Evolutionary conservation across 108 stramenopile species (phyloP).

Genomic region (Fistulifera pelliculosa): DNA sequence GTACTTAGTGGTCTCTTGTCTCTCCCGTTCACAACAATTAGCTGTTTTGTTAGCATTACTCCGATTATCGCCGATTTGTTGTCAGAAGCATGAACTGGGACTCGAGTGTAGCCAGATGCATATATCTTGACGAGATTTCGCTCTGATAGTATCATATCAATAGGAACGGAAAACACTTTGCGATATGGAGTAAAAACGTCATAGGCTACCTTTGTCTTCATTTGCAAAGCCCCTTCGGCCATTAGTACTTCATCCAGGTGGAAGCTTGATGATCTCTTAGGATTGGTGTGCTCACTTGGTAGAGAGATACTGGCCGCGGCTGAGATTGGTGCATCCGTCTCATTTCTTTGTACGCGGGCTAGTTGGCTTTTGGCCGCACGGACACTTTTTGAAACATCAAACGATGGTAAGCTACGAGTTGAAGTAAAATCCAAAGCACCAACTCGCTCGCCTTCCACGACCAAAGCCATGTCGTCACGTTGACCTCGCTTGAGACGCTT

Average conservation of each 20-base stretch:
- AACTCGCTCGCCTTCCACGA: constrained; percentile 28
- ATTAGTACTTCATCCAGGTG: constrained; percentile 26
- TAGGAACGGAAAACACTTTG: constrained; percentile 44
- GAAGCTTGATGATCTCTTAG: too few species aligned
- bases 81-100: constrained; percentile 53
- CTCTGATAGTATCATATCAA: constrained; percentile 48
- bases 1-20: constrained; percentile 45
- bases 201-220: constrained; percentile 50
- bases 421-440: too few species aligned
- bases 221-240: constrained; percentile 55
- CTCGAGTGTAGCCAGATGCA: constrained; percentile 50
- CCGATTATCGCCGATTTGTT: constrained; percentile 35
- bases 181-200: constrained; percentile 55
- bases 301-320: background rate
- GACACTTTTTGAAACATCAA: constrained; percentile 10
- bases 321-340: constrained; percentile 23
- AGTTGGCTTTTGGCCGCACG: constrained; percentile 32
- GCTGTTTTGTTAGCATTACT: constrained; percentile 42
- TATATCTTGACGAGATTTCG: constrained; percentile 49
- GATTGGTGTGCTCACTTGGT: too few species aligned
- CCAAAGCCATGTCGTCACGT: background rate
- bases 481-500: background rate
- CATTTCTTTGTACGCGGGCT: constrained; percentile 13
- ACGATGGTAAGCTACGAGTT: too few species aligned
- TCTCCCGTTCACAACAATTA: constrained; percentile 53